Evolutionary conservation across 1,284 basidiomycete genomes (phyloP).

Genomic region (Ganoderma resinaceum): DNA sequence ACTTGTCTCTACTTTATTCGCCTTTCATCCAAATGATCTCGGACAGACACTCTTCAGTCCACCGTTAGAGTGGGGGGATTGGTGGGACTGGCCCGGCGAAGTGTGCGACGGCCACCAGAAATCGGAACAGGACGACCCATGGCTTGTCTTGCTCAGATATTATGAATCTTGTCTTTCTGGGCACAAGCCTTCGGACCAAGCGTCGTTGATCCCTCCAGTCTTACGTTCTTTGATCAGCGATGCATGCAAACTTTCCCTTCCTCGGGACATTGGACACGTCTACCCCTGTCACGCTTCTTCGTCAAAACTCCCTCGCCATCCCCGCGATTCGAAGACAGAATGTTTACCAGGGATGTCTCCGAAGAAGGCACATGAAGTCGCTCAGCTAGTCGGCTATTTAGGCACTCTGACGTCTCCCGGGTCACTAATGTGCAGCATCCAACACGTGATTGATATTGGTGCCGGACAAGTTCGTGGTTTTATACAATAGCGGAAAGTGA

Average conservation of each 20-base stretch:
- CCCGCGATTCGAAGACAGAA: neutral
- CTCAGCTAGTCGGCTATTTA: constrained; percentile 52
- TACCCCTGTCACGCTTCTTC: neutral
- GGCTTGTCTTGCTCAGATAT: constrained; percentile 34
- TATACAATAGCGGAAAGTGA: neutral
- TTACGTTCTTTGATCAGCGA: constrained; percentile 22
- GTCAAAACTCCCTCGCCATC: constrained; percentile 17
- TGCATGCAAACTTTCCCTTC: constrained; percentile 31
- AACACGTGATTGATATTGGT: constrained; percentile 57
- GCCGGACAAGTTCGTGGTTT: constrained; percentile 55
- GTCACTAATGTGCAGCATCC: constrained; percentile 27
- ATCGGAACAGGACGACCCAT: constrained; percentile 16
- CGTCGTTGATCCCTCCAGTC: constrained; percentile 16
- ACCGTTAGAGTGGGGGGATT: constrained; percentile 36
- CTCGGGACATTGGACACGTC: constrained; percentile 4
- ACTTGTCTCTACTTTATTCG: constrained; percentile 32
- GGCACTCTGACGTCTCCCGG: constrained; percentile 35
- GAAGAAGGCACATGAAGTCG: constrained; percentile 62
- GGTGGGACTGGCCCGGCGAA: constrained; percentile 41
- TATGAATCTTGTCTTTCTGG: constrained; percentile 24
- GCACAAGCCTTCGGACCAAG: neutral
- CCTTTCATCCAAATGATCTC: constrained; percentile 39
- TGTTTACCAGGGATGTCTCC: constrained; percentile 53
- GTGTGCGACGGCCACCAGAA: neutral
- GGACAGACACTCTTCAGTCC: constrained; percentile 28